Evolutionary conservation across 2,329 filamentous ascomycete genomes (phyloP).

Genomic region (Stromatinia cepivora): DNA sequence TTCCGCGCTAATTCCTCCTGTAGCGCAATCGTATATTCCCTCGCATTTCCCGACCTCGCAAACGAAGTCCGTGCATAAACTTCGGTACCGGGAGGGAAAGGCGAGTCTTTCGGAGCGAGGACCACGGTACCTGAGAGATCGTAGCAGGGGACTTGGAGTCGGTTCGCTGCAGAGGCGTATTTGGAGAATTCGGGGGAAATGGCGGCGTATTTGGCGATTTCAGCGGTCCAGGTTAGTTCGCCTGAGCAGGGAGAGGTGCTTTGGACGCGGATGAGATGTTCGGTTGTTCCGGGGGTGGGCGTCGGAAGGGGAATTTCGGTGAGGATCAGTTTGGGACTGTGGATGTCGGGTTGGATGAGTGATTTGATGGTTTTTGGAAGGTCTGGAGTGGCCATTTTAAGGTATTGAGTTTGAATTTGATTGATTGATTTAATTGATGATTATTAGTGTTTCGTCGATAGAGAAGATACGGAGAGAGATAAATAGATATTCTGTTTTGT

Average conservation of each 20-base stretch:
- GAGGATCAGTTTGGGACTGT: conserved; percentile 13
- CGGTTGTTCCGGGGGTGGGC: not conserved
- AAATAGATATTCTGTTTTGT: not conserved
- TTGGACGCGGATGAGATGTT: conserved; percentile 15
- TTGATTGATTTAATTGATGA: not conserved
- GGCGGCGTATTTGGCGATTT: not conserved
- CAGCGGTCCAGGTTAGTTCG: conserved; percentile 13
- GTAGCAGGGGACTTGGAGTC: conserved; percentile 1
- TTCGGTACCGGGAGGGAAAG: conserved; percentile 1
- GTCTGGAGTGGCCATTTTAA: not conserved
- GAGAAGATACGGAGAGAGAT: not conserved
- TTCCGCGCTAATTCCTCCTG: not conserved
- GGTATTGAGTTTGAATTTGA: not conserved
- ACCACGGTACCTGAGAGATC: not conserved
- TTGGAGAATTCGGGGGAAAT: not conserved
- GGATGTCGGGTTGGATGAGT: conserved; percentile 18
- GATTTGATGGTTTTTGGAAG: conserved; percentile 5
- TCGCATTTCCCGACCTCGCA: not conserved
- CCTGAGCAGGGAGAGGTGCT: conserved; percentile 11
- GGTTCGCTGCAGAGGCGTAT: not conserved
- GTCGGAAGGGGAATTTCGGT: not conserved
- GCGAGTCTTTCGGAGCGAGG: fast-evolving
- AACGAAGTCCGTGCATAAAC: not conserved
- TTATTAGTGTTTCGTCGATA: not conserved
- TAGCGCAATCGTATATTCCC: conserved; percentile 3